These are phyloP conservation scores for Mycosphaerella sp. DNA, from an alignment of 2,329 filamentous ascomycete genomes.

Conservation along the genomic window DNA sequence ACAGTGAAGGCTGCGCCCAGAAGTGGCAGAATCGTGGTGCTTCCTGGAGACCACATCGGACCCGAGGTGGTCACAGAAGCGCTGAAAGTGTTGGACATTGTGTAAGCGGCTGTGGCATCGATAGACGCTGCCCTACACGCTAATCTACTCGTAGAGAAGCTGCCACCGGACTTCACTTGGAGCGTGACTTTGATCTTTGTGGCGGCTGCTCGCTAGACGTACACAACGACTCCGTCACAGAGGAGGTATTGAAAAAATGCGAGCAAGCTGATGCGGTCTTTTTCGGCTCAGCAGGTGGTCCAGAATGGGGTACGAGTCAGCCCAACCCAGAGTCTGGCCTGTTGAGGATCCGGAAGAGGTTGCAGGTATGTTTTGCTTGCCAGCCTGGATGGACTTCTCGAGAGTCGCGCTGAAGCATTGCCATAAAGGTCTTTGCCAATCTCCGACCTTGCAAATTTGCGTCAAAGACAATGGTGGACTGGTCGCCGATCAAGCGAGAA, in stretches of 20 bases:
- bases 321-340: constrained; percentile 45
- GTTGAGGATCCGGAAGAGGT: constrained; percentile 36
- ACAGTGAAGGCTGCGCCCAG: constrained; percentile 1
- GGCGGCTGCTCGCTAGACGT: constrained; percentile 41
- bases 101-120: constrained; percentile 17
- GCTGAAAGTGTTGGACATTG: constrained; percentile 42
- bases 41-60: constrained; percentile 45
- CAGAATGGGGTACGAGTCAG: constrained; percentile 40
- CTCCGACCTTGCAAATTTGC: constrained; percentile 46
- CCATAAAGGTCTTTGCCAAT: constrained; percentile 41
- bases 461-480: constrained; percentile 35
- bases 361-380: constrained; percentile 33
- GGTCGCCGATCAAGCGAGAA: constrained; percentile 43
- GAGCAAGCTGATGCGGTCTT: constrained; percentile 41
- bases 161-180: constrained; percentile 25
- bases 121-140: too few species aligned
- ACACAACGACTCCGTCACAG: constrained; percentile 41
- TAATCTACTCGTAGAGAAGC: constrained; percentile 10
- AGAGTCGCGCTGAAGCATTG: background rate
- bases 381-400: background rate
- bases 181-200: constrained; percentile 32
- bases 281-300: constrained; percentile 46
- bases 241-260: constrained; percentile 40
- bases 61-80: constrained; percentile 48
- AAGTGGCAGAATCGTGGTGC: constrained; percentile 37